A percentile compares a stretch with the other conserved stretches of the same genome.
phyloP scores from a whole-genome alignment of 805 yeast genomes.

The Pichia membranifaciens region DNA sequence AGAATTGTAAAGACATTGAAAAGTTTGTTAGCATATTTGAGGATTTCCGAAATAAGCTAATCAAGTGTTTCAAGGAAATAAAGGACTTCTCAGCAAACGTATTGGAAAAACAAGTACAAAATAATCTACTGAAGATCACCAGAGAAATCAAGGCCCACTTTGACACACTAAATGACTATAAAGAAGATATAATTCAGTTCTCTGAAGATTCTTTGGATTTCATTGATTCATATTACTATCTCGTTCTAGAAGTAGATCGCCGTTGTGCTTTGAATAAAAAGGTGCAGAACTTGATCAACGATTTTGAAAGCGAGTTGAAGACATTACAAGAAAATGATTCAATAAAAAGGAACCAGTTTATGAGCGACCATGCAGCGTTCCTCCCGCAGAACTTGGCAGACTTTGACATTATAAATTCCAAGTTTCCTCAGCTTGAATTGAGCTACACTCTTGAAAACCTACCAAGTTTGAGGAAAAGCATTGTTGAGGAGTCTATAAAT shows the following conservation, averaged over 20 bases:
- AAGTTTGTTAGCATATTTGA: slow-evolving; percentile 21
- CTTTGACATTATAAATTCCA: slow-evolving; percentile 19
- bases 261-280: slow-evolving; percentile 37
- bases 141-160: slow-evolving; percentile 12
- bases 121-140: slow-evolving; percentile 3
- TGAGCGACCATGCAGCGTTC: slow-evolving; percentile 44
- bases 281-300: slow-evolving; percentile 36
- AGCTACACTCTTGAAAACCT: slow-evolving; percentile 19
- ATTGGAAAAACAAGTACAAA: slow-evolving; percentile 10
- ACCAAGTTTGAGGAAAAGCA: slow-evolving; percentile 18
- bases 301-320: slow-evolving; percentile 37
- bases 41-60: slow-evolving; percentile 11
- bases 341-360: slow-evolving; percentile 37
- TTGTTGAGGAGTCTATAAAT: slow-evolving; percentile 19
- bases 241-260: slow-evolving; percentile 49
- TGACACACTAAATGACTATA: slow-evolving; percentile 12
- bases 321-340: slow-evolving; percentile 40
- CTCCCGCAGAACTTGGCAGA: slow-evolving; percentile 41
- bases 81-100: slow-evolving; percentile 6
- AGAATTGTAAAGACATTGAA: slow-evolving; percentile 27
- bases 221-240: slow-evolving; percentile 43
- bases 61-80: slow-evolving; percentile 7
- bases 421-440: slow-evolving; percentile 21
- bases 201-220: slow-evolving; percentile 47
- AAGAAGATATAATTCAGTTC: slow-evolving; percentile 17